Conservation (phyloP, 116 monocot species). For the Papilionanthe hybrid region DNA sequence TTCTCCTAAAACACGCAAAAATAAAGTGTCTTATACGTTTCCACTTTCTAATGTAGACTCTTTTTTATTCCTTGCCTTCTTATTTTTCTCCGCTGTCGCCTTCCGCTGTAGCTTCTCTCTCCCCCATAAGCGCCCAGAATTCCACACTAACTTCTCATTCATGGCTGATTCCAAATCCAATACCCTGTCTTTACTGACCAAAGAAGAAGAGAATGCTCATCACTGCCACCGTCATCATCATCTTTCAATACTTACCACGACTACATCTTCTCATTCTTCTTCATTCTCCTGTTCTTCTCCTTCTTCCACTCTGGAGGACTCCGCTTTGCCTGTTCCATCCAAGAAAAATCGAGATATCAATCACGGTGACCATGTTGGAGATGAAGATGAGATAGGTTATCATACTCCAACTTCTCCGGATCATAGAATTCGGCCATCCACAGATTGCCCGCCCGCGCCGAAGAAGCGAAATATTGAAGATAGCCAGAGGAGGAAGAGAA, state of each 20-base stretch:
- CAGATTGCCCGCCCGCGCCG: slow-evolving; percentile 19
- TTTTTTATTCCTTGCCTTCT: neutral
- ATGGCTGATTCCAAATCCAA: neutral
- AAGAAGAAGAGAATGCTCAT: neutral
- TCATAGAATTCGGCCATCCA: slow-evolving; percentile 11
- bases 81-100: neutral
- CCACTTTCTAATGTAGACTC: neutral
- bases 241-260: neutral
- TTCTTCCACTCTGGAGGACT: neutral
- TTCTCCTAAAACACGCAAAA: neutral
- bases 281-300: neutral
- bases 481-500: slow-evolving; percentile 5
- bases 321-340: neutral
- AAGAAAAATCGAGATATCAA: neutral
- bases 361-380: neutral
- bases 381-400: slow-evolving; percentile 23
- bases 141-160: neutral
- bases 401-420: slow-evolving; percentile 36
- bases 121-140: neutral
- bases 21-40: neutral
- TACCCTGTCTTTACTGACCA: neutral
- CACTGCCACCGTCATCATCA: neutral
- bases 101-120: slow-evolving; percentile 2
- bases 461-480: neutral
- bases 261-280: no score